Evolutionary conservation across 768 basidiomycete genomes (phyloP).

Genomic region (Asterophora lycoperdoides): DNA sequence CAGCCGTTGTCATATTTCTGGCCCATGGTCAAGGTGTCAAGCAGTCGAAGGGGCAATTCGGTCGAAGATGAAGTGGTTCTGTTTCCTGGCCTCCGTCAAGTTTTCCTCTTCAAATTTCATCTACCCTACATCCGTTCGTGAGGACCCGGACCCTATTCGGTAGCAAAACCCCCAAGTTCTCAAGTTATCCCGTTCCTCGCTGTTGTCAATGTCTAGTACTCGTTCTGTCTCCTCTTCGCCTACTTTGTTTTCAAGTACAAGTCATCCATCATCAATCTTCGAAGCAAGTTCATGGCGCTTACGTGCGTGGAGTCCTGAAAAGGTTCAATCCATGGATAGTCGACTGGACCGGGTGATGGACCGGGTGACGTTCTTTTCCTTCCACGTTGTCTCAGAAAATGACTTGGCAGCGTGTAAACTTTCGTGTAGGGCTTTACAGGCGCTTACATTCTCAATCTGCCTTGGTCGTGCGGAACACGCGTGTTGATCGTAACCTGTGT

Average conservation of each 20-base stretch:
- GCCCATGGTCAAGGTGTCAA: slow-evolving; percentile 25
- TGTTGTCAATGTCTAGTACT: slow-evolving; percentile 54
- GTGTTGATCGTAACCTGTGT: not conserved
- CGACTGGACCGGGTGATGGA: not conserved
- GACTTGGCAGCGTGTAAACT: slow-evolving; percentile 1
- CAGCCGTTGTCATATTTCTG: slow-evolving; percentile 17
- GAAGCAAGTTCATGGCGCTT: slow-evolving; percentile 15
- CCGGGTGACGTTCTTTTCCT: slow-evolving; percentile 4
- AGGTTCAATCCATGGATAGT: slow-evolving; percentile 14
- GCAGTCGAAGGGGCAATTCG: slow-evolving; percentile 36
- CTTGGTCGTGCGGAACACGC: not conserved
- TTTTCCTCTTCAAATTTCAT: slow-evolving; percentile 27
- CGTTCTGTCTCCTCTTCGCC: slow-evolving; percentile 41
- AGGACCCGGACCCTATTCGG: slow-evolving; percentile 47
- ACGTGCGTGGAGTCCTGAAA: slow-evolving; percentile 16
- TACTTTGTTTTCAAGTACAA: slow-evolving; percentile 46
- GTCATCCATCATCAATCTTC: slow-evolving; percentile 30
- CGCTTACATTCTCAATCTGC: not conserved
- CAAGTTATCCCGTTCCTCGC: slow-evolving; percentile 57
- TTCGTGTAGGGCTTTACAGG: not conserved
- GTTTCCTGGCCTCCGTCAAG: slow-evolving; percentile 41
- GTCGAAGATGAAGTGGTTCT: slow-evolving; percentile 40
- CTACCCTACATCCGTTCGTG: slow-evolving; percentile 42
- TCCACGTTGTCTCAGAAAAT: slow-evolving; percentile 7
- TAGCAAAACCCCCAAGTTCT: slow-evolving; percentile 59